These are phyloP conservation scores for Penicillium psychrosexuale DNA, from an alignment of 2,329 filamentous ascomycete species.

Conservation along the genomic window DNA sequence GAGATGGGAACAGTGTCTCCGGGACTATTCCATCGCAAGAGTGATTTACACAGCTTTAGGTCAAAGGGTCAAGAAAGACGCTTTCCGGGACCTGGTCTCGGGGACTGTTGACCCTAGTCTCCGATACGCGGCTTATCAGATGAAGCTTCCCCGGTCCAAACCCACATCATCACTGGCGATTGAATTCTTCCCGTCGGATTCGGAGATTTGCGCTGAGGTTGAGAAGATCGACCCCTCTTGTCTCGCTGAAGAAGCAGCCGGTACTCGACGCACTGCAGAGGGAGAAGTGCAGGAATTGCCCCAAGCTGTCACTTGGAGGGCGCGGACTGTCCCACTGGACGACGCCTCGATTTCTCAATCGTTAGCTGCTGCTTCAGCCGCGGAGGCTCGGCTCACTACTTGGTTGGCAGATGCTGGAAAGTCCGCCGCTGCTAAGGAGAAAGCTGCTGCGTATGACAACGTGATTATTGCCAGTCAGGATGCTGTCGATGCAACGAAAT, in stretches of 20 bases:
- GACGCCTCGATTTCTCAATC: conserved; percentile 88
- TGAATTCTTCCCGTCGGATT: conserved; percentile 68
- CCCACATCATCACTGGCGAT: conserved; percentile 75
- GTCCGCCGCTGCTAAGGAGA: conserved; percentile 53
- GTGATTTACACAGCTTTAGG: conserved; percentile 79
- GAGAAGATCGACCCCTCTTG: conserved; percentile 67
- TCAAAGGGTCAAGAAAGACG: conserved; percentile 63
- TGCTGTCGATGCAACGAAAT: conserved; percentile 87
- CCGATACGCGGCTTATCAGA: conserved; percentile 89
- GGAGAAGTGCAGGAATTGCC: conserved; percentile 54
- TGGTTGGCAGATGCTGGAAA: conserved; percentile 47
- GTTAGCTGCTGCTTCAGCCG: conserved; percentile 64
- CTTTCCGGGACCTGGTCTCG: conserved; percentile 80
- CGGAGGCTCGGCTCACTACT: conserved; percentile 51
- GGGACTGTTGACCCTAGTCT: conserved; percentile 90
- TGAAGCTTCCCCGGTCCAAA: conserved; percentile 80
- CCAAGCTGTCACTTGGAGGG: conserved; percentile 79
- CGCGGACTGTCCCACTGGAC: conserved; percentile 79
- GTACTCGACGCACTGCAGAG: conserved; percentile 47
- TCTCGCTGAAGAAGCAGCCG: conserved; percentile 57
- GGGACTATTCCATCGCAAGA: conserved; percentile 70
- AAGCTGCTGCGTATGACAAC: conserved; percentile 84
- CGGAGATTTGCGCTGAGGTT: conserved; percentile 62
- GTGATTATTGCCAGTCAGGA: conserved; percentile 89
- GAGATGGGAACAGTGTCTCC: conserved; percentile 75